Base-by-base conservation (phyloP, 345 rosid species). In the Litchi chinensis region DNA sequence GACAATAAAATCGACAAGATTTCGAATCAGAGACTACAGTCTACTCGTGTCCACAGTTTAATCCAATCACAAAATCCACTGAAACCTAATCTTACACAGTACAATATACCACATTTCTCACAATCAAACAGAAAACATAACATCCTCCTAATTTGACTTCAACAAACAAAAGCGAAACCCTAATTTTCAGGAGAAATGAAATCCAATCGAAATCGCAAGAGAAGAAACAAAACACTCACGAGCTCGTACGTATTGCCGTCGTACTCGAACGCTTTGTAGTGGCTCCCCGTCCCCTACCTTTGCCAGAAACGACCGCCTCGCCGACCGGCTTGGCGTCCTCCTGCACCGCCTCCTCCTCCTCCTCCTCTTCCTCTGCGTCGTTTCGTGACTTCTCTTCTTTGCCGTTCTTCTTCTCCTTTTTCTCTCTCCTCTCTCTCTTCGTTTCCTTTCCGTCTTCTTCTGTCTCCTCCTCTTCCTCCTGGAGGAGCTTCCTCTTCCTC, bases 251-350 rank as follows among this genome's bases (percentile, higher is more conserved):
- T 87, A 65, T 85, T 90, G 5, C 95, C 96, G 66, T 93, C 97
- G 39, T 82, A 94, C 80, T 94, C 98, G 65, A 93, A 97, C 2
- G 90, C 89, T 44, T 66, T 76, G 65, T 73, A 94, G 60, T 97
- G 95, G 28, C 80, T 88, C 86, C 89, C 83, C 84, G 81, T 21
- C 88, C 89, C 77, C 88, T 92, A 19, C 99, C 99, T 79, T 93
- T 93, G 13, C 96, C 94, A 12, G 97, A 86, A 81, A 86, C 88
- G 71, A 92, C 73, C 50, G 80, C 59, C 67, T 88, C 90, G 8
- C 99, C 99, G 13, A 90, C 65, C 10, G 98, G 98, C 82, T 81
- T 93, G 43, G 97, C 98, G 44, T 95, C 98, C 86, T 91, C 97
- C 65, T 83, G 91, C 68, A 76, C 97, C 50, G 86, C 90, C 22